phyloP scores from a whole-genome alignment of 441 rosid species.

The Adansonia grandidieri region DNA sequence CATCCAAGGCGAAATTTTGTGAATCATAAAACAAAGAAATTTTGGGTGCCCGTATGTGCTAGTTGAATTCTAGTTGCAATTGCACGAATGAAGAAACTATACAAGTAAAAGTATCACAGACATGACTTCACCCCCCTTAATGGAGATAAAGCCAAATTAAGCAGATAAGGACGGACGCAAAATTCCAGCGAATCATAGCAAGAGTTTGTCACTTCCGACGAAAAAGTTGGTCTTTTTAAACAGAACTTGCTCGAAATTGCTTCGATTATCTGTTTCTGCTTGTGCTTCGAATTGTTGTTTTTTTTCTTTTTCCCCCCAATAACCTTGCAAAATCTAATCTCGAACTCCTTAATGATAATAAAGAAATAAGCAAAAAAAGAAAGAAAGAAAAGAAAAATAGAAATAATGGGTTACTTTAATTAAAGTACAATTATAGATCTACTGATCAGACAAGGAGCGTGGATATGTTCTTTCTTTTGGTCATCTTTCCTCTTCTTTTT shows the following conservation, averaged over 20 bases:
- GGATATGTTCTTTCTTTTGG: slow-evolving; percentile 42
- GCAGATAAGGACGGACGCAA: slow-evolving; percentile 36
- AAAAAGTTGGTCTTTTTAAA: slow-evolving; percentile 22
- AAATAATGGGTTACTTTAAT: slow-evolving; percentile 13
- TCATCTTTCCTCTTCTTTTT: slow-evolving; percentile 26
- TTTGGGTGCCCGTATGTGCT: not conserved
- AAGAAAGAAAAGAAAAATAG: slow-evolving; percentile 7
- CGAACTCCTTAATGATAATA: no score
- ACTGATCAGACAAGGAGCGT: slow-evolving; percentile 47
- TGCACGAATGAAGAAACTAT: not conserved
- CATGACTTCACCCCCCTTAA: slow-evolving; percentile 11
- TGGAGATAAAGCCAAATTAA: slow-evolving; percentile 37
- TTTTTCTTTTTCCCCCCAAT: not conserved
- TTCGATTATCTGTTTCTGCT: slow-evolving; percentile 10
- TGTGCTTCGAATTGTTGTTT: slow-evolving; percentile 28
- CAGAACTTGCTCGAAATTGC: slow-evolving; percentile 19
- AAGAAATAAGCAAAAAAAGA: no score
- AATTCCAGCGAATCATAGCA: slow-evolving; percentile 33
- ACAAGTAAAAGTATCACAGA: no score
- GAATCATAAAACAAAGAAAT: not conserved
- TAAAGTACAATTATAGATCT: slow-evolving; percentile 13
- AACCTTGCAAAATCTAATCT: not conserved
- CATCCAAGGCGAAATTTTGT: not conserved
- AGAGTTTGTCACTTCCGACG: slow-evolving; percentile 39
- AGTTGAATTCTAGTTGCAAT: not conserved